phyloP scores from a whole-genome alignment of 2,329 filamentous ascomycete species.

The Paramyrothecium sp. region DNA sequence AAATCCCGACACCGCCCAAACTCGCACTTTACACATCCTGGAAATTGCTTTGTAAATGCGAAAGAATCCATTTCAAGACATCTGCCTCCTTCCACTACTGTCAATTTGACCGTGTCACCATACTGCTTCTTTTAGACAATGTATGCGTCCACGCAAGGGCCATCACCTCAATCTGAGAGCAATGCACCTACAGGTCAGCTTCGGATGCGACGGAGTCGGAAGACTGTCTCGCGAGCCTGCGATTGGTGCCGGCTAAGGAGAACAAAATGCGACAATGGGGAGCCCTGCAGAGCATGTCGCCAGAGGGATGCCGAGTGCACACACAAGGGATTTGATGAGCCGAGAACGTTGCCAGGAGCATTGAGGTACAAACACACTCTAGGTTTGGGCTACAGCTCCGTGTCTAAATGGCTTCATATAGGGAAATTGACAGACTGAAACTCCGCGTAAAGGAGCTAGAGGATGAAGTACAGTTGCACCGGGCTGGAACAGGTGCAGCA shows the following conservation, averaged over 20 bases:
- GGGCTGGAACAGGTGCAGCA: background rate
- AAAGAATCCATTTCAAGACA: too few species aligned
- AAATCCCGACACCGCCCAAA: too few species aligned
- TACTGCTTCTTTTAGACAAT: too few species aligned
- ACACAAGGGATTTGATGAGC: slow-evolving; percentile 24
- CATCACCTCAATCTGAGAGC: background rate
- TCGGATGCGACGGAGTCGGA: slow-evolving; percentile 8
- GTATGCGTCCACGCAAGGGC: background rate
- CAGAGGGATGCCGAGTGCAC: slow-evolving; percentile 28
- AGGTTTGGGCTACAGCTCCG: too few species aligned
- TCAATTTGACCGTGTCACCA: too few species aligned
- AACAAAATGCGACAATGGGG: slow-evolving; percentile 34
- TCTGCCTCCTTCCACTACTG: too few species aligned
- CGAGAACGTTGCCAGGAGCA: slow-evolving; percentile 19
- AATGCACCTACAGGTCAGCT: background rate
- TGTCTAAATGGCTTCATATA: slow-evolving; percentile 5
- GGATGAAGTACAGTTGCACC: slow-evolving; percentile 11
- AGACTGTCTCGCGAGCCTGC: slow-evolving; percentile 28
- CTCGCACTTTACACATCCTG: too few species aligned
- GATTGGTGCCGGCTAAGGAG: slow-evolving; percentile 34
- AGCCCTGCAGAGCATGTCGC: slow-evolving; percentile 34
- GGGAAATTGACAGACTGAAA: slow-evolving; percentile 34
- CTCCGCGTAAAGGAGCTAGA: slow-evolving; percentile 27
- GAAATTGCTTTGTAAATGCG: too few species aligned
- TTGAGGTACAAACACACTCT: slow-evolving; percentile 5